These are phyloP conservation scores for Strobilomyces confusus DNA, from an alignment of 768 basidiomycete genomes.

Conservation along the genomic window DNA sequence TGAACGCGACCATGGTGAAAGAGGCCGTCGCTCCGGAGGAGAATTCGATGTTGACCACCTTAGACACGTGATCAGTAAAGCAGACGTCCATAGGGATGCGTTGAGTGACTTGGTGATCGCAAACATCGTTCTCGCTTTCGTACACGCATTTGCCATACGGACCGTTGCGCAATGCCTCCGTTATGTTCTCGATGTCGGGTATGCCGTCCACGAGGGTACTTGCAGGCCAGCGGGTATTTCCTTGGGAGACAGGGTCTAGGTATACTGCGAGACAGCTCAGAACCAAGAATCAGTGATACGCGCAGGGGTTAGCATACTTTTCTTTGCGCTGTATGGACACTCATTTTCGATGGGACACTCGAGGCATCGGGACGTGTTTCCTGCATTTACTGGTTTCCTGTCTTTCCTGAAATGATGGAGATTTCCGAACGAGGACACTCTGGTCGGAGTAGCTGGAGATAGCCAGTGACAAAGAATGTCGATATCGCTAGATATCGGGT, in stretches of 20 bases:
- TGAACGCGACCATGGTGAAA: conserved; percentile 88
- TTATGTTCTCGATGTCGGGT: conserved; percentile 85
- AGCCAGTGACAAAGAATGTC: conserved; percentile 81
- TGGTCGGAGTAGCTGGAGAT: conserved; percentile 55
- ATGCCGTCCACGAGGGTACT: conserved; percentile 69
- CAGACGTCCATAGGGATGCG: background rate
- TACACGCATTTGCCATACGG: conserved; percentile 85
- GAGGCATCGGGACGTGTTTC: conserved; percentile 64
- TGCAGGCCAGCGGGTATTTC: conserved; percentile 57
- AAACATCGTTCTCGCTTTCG: conserved; percentile 80
- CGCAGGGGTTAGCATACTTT: conserved; percentile 43
- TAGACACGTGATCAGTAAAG: background rate
- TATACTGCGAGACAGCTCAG: conserved; percentile 52
- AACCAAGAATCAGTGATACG: background rate
- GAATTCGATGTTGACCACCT: conserved; percentile 87
- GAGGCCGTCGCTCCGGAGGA: conserved; percentile 76
- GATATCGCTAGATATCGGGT: conserved; percentile 57
- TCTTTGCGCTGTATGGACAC: conserved; percentile 87
- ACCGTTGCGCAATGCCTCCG: conserved; percentile 60
- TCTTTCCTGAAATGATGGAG: conserved; percentile 76
- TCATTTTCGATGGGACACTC: conserved; percentile 69
- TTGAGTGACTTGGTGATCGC: conserved; percentile 66
- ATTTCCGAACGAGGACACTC: conserved; percentile 84
- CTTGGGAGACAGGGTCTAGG: conserved; percentile 61
- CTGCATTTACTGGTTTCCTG: conserved; percentile 66